Evolutionary conservation across 345 rosid genomes (phyloP).

Genomic region (Eucalyptus curtisii): DNA sequence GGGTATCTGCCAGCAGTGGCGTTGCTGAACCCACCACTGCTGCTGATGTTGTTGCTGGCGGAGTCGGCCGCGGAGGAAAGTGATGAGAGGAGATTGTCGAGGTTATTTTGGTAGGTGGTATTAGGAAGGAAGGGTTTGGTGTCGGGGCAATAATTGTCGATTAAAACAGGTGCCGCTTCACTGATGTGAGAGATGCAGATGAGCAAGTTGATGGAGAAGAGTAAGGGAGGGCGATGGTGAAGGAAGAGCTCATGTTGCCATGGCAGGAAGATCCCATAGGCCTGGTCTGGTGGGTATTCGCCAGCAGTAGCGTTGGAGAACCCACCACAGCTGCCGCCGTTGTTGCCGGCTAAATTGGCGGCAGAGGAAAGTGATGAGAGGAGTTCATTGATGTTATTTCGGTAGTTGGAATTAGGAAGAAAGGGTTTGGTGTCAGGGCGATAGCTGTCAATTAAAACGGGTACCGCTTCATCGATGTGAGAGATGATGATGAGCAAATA

Average conservation of each 20-base stretch:
- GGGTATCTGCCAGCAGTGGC: not conserved
- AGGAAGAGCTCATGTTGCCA: not conserved
- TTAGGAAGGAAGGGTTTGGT: not conserved
- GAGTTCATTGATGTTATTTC: not conserved
- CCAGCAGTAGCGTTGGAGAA: not conserved
- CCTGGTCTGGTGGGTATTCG: not conserved
- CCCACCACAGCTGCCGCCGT: not conserved
- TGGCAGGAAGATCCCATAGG: slow-evolving; percentile 13
- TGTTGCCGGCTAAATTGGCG: not conserved
- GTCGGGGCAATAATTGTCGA: not conserved
- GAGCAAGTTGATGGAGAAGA: not conserved
- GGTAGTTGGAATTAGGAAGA: not conserved
- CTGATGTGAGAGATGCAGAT: not conserved
- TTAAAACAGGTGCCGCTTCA: not conserved
- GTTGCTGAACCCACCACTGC: not conserved
- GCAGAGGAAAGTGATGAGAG: not conserved
- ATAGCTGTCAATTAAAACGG: not conserved
- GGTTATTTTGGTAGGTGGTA: not conserved
- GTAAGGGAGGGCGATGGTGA: not conserved
- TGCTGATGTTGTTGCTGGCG: not conserved
- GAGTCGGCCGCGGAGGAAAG: not conserved
- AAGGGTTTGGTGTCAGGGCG: not conserved
- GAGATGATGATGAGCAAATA: not conserved
- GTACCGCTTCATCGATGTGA: not conserved
- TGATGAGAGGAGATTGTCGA: not conserved